These are phyloP conservation scores for Neurospora sp. DNA, from an alignment of 495 filamentous ascomycete genomes.

Conservation along the genomic window DNA sequence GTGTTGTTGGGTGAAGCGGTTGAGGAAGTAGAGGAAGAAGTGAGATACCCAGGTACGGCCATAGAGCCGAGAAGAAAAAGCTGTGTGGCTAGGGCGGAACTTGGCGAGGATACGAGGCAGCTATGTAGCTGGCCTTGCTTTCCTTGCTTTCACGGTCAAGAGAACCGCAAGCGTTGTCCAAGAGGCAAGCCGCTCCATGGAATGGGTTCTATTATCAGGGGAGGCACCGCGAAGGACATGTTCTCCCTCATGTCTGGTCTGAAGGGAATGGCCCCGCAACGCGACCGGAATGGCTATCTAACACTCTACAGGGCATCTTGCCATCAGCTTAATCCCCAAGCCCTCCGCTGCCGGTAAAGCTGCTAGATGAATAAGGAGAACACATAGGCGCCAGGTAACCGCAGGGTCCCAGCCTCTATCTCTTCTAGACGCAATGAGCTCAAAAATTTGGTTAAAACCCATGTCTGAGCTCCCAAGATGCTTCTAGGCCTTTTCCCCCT, in stretches of 20 bases:
- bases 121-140: neutral
- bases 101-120: neutral
- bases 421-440: neutral
- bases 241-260: neutral
- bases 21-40: slow-evolving; percentile 15
- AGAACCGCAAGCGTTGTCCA: neutral
- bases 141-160: neutral
- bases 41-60: slow-evolving; percentile 18
- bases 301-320: neutral
- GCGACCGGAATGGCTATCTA: neutral
- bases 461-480: neutral
- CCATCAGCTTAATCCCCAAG: neutral
- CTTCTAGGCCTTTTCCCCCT: neutral
- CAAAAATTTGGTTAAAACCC: neutral
- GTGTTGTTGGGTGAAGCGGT: slow-evolving; percentile 22
- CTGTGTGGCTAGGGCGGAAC: neutral
- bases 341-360: neutral
- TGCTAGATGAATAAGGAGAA: neutral
- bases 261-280: neutral
- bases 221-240: neutral
- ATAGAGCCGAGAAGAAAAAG: neutral
- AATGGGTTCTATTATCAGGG: neutral
- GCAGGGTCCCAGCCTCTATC: neutral
- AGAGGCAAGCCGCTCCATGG: neutral
- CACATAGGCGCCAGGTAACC: neutral